These are phyloP conservation scores for Setaria viridis DNA, from an alignment of 202 grass and related monocot genomes.

Conservation along the genomic window DNA sequence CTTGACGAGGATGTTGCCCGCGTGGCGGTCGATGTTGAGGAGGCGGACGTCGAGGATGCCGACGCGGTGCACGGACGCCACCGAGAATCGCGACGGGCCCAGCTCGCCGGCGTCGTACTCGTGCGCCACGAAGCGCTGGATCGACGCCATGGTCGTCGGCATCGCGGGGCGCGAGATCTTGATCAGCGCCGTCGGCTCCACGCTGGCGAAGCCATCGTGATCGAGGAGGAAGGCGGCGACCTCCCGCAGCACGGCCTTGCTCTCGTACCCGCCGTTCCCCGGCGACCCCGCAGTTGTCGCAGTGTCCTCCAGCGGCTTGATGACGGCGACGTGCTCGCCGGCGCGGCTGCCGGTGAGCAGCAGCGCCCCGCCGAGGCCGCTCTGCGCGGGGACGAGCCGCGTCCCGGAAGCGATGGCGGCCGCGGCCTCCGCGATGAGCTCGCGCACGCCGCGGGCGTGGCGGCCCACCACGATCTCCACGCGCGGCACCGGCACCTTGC, in stretches of 20 bases:
- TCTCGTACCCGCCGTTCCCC: conserved; percentile 27
- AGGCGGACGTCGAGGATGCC: conserved; percentile 93
- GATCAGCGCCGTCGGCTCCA: conserved; percentile 80
- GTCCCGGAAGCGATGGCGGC: conserved; percentile 60
- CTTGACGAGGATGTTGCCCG: conserved; percentile 95
- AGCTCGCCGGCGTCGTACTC: conserved; percentile 87
- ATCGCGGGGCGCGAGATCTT: conserved; percentile 57
- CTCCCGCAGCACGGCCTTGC: conserved; percentile 65
- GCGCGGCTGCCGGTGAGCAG: conserved; percentile 56
- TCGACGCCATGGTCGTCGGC: conserved; percentile 58
- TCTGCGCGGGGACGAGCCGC: conserved; percentile 52
- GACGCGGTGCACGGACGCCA: conserved; percentile 77
- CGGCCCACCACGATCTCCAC: conserved; percentile 64
- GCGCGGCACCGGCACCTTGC: conserved; percentile 39
- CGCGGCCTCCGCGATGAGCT: conserved; percentile 66
- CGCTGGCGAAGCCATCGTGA: conserved; percentile 74
- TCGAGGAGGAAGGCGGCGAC: conserved; percentile 95
- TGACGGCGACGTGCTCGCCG: conserved; percentile 72
- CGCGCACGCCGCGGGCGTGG: conserved; percentile 58
- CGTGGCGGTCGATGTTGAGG: conserved; percentile 93
- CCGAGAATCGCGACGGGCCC: conserved; percentile 78
- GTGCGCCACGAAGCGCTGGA: conserved; percentile 84
- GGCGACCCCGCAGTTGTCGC: background rate
- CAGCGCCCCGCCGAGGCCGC: conserved; percentile 61
- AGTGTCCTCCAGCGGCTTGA: conserved; percentile 58